A percentile compares a stretch with the other conserved stretches of the same genome.
phyloP scores from a whole-genome alignment of 257 asterid species.

The Forsythia suspensa region DNA sequence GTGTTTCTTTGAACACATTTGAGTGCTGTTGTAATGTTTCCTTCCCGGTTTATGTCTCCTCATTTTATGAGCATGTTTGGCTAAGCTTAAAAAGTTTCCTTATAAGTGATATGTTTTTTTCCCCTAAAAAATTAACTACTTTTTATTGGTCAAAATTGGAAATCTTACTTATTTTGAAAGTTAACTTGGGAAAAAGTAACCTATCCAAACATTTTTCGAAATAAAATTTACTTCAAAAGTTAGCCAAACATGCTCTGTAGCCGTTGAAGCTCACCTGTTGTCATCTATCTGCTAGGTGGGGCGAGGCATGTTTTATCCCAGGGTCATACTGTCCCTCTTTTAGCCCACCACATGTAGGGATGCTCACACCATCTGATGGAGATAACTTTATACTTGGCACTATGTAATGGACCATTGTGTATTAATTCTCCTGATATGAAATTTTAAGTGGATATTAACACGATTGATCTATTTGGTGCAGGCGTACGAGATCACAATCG shows the following conservation, averaged over 20 bases:
- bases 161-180: not conserved
- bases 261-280: not conserved
- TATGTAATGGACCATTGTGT: not conserved
- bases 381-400: not conserved
- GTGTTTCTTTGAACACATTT: not conserved
- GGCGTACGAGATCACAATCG: slow-evolving; percentile 91
- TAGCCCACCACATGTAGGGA: not conserved
- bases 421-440: not conserved
- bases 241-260: not conserved
- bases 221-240: not conserved
- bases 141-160: not conserved
- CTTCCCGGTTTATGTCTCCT: not conserved
- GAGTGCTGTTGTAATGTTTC: not conserved
- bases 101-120: not conserved
- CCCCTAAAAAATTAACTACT: too few species aligned
- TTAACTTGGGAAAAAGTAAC: not conserved
- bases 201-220: not conserved
- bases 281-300: not conserved
- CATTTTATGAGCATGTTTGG: not conserved
- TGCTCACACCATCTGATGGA: not conserved
- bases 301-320: not conserved
- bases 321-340: not conserved
- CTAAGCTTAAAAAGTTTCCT: not conserved
- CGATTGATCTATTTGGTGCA: slow-evolving; percentile 28
- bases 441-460: slow-evolving; percentile 7